Percentiles rank a stretch among this genome's conserved stretches.
These are phyloP conservation scores for Acorus gramineus DNA, from an alignment of 106 monocot species.

Conservation along the genomic window DNA sequence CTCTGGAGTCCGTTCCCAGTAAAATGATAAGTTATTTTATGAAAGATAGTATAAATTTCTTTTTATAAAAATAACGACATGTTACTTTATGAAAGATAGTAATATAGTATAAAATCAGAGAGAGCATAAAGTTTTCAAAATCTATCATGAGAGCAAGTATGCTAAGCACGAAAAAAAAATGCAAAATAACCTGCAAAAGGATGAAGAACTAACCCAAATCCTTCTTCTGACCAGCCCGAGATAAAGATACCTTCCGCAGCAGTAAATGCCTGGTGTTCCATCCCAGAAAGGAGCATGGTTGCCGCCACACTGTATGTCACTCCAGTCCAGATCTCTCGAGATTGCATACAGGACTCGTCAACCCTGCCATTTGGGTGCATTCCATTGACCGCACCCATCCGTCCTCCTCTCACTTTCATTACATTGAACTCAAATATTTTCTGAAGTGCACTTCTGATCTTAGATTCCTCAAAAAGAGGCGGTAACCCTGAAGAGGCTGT, in stretches of 20 bases:
- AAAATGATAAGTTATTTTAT: no score
- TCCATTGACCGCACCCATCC: constrained; percentile 95
- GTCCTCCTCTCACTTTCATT: constrained; percentile 81
- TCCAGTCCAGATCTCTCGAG: constrained; percentile 95
- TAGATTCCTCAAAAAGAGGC: constrained; percentile 65
- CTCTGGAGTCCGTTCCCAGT: no score
- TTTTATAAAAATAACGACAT: no score
- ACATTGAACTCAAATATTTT: constrained; percentile 95
- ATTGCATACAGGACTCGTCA: constrained; percentile 92
- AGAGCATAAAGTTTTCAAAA: no score
- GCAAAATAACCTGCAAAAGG: neutral
- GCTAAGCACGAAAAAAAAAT: neutral
- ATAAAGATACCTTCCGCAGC: constrained; percentile 88
- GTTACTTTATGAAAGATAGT: no score
- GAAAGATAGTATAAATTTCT: no score
- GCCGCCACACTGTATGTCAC: constrained; percentile 89
- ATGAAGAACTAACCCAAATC: constrained; percentile 57
- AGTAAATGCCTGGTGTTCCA: constrained; percentile 82
- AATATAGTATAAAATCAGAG: no score
- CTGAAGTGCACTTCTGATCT: constrained; percentile 69
- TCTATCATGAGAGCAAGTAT: neutral
- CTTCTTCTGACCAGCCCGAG: constrained; percentile 96
- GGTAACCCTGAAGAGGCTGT: constrained; percentile 84
- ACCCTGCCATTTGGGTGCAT: constrained; percentile 89
- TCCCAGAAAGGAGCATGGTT: constrained; percentile 82